Evolutionary conservation across 2,329 filamentous ascomycete genomes (phyloP).

Genomic region (Alternaria sp.): DNA sequence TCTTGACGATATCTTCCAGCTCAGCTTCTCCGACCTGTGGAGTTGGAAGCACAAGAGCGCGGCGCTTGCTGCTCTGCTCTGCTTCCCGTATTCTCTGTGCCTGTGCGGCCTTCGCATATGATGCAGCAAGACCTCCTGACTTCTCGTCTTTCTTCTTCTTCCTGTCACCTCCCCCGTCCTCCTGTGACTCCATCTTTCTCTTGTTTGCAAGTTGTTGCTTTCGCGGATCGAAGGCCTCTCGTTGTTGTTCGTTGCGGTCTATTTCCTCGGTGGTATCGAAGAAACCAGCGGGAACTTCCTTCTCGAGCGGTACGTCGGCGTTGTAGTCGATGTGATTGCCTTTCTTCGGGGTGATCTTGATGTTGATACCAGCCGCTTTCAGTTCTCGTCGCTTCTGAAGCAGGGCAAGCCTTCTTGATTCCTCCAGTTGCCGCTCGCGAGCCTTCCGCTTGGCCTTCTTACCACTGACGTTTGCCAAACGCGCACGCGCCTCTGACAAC

Average conservation of each 20-base stretch:
- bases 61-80: slow-evolving; percentile 93
- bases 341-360: slow-evolving; percentile 91
- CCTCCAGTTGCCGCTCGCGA: slow-evolving; percentile 91
- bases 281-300: slow-evolving; percentile 86
- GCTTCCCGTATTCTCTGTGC: slow-evolving; percentile 95
- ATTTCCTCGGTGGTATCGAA: slow-evolving; percentile 91
- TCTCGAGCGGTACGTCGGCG: slow-evolving; percentile 97
- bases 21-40: slow-evolving; percentile 94
- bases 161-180: slow-evolving; percentile 80
- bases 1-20: slow-evolving; percentile 97
- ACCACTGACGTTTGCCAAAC: slow-evolving; percentile 95
- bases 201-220: slow-evolving; percentile 93
- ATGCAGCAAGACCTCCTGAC: slow-evolving; percentile 79
- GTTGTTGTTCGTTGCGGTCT: slow-evolving; percentile 80
- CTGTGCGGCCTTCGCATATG: slow-evolving; percentile 91
- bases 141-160: slow-evolving; percentile 86
- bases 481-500: slow-evolving; percentile 95
- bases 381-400: slow-evolving; percentile 95
- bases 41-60: slow-evolving; percentile 80
- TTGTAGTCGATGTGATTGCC: slow-evolving; percentile 99
- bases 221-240: slow-evolving; percentile 86
- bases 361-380: slow-evolving; percentile 97
- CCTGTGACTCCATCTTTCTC: slow-evolving; percentile 90
- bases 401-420: slow-evolving; percentile 87
- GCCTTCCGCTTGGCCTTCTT: slow-evolving; percentile 99